A percentile compares a stretch with the other conserved stretches of the same genome.
These are phyloP conservation scores for Solanum hybrid DNA, from an alignment of 305 asterid species.

Conservation along the genomic window DNA sequence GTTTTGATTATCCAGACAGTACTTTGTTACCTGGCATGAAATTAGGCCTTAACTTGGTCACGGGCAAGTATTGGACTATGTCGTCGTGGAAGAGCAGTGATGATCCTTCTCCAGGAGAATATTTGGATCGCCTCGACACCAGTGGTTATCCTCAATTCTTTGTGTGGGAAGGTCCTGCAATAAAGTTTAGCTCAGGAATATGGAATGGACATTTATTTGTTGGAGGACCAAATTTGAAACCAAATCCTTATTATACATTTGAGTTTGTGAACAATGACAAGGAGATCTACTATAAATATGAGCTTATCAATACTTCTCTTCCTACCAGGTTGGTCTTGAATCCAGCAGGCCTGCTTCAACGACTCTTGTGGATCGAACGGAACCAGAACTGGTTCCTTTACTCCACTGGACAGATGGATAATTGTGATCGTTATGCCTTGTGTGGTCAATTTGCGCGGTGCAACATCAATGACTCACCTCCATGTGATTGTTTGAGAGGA, in stretches of 20 bases:
- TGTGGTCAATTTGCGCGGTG: neutral
- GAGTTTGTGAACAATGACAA: neutral
- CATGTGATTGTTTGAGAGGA: neutral
- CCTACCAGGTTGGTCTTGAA: neutral
- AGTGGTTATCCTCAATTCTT: conserved; percentile 6
- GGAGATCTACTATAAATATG: neutral
- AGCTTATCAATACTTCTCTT: neutral
- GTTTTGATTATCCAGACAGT: conserved; percentile 30
- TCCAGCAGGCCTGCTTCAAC: neutral
- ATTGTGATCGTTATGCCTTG: neutral
- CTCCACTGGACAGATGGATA: neutral
- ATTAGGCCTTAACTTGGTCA: conserved; percentile 7
- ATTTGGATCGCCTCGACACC: neutral
- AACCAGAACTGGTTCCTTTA: neutral
- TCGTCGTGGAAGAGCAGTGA: conserved; percentile 25
- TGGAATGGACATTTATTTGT: conserved; percentile 3
- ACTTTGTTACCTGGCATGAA: conserved; percentile 28
- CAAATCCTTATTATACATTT: neutral
- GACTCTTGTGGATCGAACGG: neutral
- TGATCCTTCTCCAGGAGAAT: conserved; percentile 31
- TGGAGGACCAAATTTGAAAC: neutral
- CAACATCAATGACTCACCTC: neutral
- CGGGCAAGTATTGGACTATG: conserved; percentile 6
- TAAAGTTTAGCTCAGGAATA: neutral
- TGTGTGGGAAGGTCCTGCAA: neutral